These are phyloP conservation scores for Gynandropsis gynandra DNA, from an alignment of 345 rosid genomes.

Conservation along the genomic window DNA sequence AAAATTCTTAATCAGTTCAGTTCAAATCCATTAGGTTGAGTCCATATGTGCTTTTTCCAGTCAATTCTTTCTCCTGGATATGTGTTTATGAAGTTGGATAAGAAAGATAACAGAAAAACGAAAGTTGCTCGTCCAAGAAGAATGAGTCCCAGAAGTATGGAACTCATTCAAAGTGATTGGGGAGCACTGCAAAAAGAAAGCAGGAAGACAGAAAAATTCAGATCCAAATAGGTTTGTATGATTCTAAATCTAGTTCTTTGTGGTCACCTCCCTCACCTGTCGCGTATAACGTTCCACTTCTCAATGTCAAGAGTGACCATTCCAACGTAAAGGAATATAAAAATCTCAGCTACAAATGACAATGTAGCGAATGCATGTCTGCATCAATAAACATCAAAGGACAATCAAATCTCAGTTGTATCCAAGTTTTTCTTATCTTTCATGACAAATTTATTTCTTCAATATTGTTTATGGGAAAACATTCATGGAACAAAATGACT, in stretches of 20 bases:
- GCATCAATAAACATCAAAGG: too few relatives aligned
- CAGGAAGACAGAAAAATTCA: neutral
- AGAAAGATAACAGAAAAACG: conserved; percentile 72
- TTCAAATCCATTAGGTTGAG: conserved; percentile 4
- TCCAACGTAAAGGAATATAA: conserved; percentile 94
- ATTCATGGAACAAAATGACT: conserved; percentile 14
- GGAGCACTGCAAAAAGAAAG: conserved; percentile 52
- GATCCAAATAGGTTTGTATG: too few relatives aligned
- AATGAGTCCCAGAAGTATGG: conserved; percentile 69
- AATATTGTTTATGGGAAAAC: too few relatives aligned
- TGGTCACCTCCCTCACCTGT: conserved; percentile 51
- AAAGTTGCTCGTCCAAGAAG: conserved; percentile 86
- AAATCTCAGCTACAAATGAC: conserved; percentile 90
- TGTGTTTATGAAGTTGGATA: too few relatives aligned
- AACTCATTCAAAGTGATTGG: conserved; percentile 63
- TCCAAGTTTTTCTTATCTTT: too few relatives aligned
- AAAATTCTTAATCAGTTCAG: too few relatives aligned
- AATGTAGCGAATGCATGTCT: too few relatives aligned
- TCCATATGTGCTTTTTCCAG: conserved; percentile 60
- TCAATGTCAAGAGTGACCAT: conserved; percentile 97
- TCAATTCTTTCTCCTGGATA: conserved; percentile 40
- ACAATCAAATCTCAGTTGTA: too few relatives aligned
- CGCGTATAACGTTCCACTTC: conserved; percentile 71
- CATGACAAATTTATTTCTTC: too few relatives aligned
- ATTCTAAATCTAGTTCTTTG: neutral